Evolutionary conservation across 2,329 filamentous ascomycete genomes (phyloP).

Genomic region (Bimuria novae-zelandiae): DNA sequence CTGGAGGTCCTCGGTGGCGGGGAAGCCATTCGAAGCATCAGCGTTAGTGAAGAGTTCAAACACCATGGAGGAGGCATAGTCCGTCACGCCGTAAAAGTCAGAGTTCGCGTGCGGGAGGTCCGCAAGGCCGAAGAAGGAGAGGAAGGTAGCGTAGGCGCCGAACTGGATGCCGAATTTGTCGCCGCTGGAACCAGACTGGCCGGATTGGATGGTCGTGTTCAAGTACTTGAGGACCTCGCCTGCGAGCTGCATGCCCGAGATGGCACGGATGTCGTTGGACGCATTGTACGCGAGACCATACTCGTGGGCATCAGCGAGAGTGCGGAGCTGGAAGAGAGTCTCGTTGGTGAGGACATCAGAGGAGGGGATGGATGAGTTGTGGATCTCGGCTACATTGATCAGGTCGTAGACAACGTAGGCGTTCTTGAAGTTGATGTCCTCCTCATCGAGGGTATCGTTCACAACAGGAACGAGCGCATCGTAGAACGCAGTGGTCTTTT

Average conservation of each 20-base stretch:
- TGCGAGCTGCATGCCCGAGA: constrained; percentile 55
- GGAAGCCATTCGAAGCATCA: constrained; percentile 50
- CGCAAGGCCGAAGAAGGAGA: constrained; percentile 65
- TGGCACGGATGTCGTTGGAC: constrained; percentile 52
- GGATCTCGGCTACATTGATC: constrained; percentile 65
- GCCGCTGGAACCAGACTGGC: constrained; percentile 30
- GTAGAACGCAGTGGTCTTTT: constrained; percentile 61
- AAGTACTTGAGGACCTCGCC: constrained; percentile 52
- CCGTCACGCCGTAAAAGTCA: constrained; percentile 76
- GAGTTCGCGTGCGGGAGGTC: constrained; percentile 55
- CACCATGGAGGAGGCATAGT: constrained; percentile 80
- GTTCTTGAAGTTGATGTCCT: constrained; percentile 62
- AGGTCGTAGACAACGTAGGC: constrained; percentile 68
- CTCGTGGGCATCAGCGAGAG: constrained; percentile 80
- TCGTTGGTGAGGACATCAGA: constrained; percentile 63
- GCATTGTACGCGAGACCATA: constrained; percentile 82
- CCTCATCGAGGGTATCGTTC: constrained; percentile 55
- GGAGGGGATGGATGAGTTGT: constrained; percentile 64
- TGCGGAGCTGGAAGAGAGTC: constrained; percentile 66
- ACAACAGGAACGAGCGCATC: constrained; percentile 56
- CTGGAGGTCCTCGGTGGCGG: constrained; percentile 55
- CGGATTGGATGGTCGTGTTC: constrained; percentile 48
- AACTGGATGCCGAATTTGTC: constrained; percentile 60
- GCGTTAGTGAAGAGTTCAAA: constrained; percentile 70
- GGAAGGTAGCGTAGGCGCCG: constrained; percentile 65